phyloP scores from a whole-genome alignment of 2,329 filamentous ascomycete species.

The Didymella keratinophila region DNA sequence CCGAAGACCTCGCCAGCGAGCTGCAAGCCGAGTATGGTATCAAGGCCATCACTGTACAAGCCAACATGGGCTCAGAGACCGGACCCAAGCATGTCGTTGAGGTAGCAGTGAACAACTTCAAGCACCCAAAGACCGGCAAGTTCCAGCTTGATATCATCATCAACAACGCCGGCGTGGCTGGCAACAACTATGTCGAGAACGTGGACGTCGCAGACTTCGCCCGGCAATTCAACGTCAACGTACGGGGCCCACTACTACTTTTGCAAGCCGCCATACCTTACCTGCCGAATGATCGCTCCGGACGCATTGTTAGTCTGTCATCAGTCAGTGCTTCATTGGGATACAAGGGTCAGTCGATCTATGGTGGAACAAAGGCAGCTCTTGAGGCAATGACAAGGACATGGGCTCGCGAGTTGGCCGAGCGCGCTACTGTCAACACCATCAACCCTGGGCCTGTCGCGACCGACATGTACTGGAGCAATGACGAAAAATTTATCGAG shows the following conservation, averaged over 20 bases:
- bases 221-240: constrained; percentile 79
- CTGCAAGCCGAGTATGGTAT: constrained; percentile 67
- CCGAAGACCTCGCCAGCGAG: constrained; percentile 62
- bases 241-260: constrained; percentile 79
- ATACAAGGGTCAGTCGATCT: constrained; percentile 66
- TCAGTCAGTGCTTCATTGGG: constrained; percentile 66
- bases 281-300: constrained; percentile 72
- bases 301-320: constrained; percentile 69
- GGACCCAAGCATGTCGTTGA: constrained; percentile 68
- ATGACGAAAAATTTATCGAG: constrained; percentile 65
- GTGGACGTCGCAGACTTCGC: constrained; percentile 72
- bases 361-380: constrained; percentile 72
- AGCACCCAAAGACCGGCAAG: constrained; percentile 59
- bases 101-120: constrained; percentile 66
- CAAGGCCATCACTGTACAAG: constrained; percentile 69
- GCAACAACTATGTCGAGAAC: constrained; percentile 71
- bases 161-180: constrained; percentile 79
- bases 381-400: constrained; percentile 74
- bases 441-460: constrained; percentile 72
- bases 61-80: constrained; percentile 71
- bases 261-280: constrained; percentile 75
- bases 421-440: constrained; percentile 69
- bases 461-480: constrained; percentile 68
- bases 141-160: constrained; percentile 83
- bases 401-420: constrained; percentile 69